A percentile compares a stretch with the other conserved stretches of the same genome.
Conservation (phyloP, 2,329 filamentous ascomycete species). For the Berkeleyomyces basicola region DNA sequence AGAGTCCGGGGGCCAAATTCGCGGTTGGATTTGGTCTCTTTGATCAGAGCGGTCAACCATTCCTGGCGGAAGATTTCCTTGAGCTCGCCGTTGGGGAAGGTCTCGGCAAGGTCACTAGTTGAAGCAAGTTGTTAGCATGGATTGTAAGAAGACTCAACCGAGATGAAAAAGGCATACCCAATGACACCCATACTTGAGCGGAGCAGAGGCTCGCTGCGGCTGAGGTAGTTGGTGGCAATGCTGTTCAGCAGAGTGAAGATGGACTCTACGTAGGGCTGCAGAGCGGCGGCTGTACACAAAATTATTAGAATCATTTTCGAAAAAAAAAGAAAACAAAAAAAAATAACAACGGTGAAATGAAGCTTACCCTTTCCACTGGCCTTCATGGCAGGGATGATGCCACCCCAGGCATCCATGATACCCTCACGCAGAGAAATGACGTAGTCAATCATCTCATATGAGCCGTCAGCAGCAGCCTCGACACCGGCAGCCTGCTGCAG, state of each 20-base stretch:
- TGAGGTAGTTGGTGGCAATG: constrained; percentile 57
- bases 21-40: constrained; percentile 77
- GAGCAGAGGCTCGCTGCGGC: constrained; percentile 82
- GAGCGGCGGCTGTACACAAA: constrained; percentile 38
- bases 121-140: constrained; percentile 22
- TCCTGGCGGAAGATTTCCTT: constrained; percentile 73
- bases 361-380: constrained; percentile 54
- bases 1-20: constrained; percentile 75
- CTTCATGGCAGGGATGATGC: constrained; percentile 91
- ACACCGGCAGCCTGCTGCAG: constrained; percentile 84
- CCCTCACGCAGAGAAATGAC: constrained; percentile 87
- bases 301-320: constrained; percentile 18
- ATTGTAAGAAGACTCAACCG: neutral
- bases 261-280: constrained; percentile 63
- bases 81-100: constrained; percentile 82
- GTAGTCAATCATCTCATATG: constrained; percentile 94
- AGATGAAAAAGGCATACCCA: constrained; percentile 44
- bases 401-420: constrained; percentile 98
- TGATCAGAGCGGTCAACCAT: constrained; percentile 78
- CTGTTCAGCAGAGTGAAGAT: constrained; percentile 78
- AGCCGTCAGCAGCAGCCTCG: constrained; percentile 59
- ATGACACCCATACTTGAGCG: constrained; percentile 94
- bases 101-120: constrained; percentile 73
- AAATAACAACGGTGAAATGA: neutral
- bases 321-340: constrained; percentile 17